Evolutionary conservation across 352 stramenopile species (phyloP).

Genomic region (Pythium aristosporum): DNA sequence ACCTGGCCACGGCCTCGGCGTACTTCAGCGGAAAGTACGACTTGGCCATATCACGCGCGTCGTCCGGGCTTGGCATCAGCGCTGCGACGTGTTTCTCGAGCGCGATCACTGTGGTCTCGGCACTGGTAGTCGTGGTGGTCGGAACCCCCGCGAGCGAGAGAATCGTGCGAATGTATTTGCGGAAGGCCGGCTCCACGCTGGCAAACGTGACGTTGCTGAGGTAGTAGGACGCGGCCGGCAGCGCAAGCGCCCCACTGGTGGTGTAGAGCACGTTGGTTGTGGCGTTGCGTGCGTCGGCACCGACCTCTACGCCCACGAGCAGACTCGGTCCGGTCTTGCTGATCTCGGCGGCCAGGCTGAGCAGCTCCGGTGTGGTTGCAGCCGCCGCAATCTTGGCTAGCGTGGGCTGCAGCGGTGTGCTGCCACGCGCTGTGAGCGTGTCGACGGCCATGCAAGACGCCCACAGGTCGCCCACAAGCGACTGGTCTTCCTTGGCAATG

Average conservation of each 20-base stretch:
- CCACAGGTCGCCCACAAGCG: conserved; percentile 34
- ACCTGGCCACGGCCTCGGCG: conserved; percentile 39
- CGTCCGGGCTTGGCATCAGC: conserved; percentile 61
- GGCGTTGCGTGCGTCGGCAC: conserved; percentile 68
- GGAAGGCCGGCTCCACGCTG: conserved; percentile 34
- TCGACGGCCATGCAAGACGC: conserved; percentile 17
- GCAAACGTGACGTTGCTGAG: conserved; percentile 50
- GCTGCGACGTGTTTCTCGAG: conserved; percentile 71
- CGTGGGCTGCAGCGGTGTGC: conserved; percentile 13
- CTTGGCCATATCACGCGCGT: conserved; percentile 52
- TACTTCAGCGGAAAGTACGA: conserved; percentile 88
- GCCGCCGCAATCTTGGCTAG: conserved; percentile 3
- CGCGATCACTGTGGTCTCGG: conserved; percentile 39
- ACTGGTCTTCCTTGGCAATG: conserved; percentile 30
- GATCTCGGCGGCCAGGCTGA: conserved; percentile 26
- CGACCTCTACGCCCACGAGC: conserved; percentile 63
- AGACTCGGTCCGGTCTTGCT: conserved; percentile 34
- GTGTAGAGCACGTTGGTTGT: conserved; percentile 74
- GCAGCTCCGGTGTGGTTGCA: conserved; percentile 19
- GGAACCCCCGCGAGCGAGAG: conserved; percentile 31
- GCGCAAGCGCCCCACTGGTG: conserved; percentile 42
- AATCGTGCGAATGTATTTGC: conserved; percentile 39
- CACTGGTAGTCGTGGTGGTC: conserved; percentile 1
- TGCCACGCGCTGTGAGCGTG: conserved; percentile 6
- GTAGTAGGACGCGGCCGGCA: conserved; percentile 91